Conservation (phyloP, 345 rosid genomes). For the Eucalyptus erythrocorys region DNA sequence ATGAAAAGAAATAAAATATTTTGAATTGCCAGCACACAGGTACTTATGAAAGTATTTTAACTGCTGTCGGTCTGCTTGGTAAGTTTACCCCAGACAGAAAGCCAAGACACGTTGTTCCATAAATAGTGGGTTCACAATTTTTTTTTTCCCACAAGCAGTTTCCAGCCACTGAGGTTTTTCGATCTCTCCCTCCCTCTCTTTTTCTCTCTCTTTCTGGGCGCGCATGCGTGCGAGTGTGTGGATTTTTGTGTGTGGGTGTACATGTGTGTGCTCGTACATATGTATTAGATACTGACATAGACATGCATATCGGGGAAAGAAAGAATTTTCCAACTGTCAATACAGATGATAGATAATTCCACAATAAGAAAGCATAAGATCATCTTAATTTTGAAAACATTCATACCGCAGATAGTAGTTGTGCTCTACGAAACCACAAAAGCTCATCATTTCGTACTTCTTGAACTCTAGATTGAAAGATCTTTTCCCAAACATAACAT, state of each 20-base stretch:
- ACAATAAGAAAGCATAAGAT: not conserved
- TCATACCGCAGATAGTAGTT: constrained; percentile 75
- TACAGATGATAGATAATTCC: not conserved
- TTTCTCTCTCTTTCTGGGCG: too few species aligned
- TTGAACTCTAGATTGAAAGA: constrained; percentile 68
- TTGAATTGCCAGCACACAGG: not conserved
- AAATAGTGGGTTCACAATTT: not conserved
- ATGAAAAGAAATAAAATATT: not conserved
- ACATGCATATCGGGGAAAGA: not conserved
- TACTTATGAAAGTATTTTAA: not conserved
- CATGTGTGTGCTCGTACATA: too few species aligned
- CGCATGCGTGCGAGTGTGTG: too few species aligned
- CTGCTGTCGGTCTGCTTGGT: not conserved
- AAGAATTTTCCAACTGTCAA: not conserved
- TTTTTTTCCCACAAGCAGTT: not conserved
- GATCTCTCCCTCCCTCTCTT: not conserved
- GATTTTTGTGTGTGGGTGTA: too few species aligned
- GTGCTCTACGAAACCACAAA: constrained; percentile 85
- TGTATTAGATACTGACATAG: not conserved
- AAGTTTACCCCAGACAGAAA: not conserved
- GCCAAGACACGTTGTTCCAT: not conserved
- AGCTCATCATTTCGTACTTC: constrained; percentile 64
- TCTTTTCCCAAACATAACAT: constrained; percentile 93
- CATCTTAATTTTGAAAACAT: not conserved
- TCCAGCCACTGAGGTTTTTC: not conserved